These are phyloP conservation scores for Combretum micranthum DNA, from an alignment of 345 rosid species.

Conservation along the genomic window DNA sequence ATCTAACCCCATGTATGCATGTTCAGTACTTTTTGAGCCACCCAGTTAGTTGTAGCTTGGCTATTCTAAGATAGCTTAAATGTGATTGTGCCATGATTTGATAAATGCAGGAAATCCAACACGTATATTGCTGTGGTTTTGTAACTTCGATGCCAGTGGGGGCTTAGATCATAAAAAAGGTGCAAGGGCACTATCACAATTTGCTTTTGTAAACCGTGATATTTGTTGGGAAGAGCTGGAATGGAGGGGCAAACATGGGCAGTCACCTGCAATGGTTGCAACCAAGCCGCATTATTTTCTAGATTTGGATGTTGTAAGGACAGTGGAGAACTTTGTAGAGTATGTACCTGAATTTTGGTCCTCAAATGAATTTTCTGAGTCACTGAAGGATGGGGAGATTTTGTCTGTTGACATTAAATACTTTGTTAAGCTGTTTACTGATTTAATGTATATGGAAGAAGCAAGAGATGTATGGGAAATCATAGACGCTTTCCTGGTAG, in stretches of 20 bases:
- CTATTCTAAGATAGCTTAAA: not conserved
- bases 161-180: slow-evolving; percentile 71
- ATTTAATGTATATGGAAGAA: slow-evolving; percentile 66
- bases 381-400: slow-evolving; percentile 77
- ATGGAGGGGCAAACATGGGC: slow-evolving; percentile 96
- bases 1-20: too few species aligned
- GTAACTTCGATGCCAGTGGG: slow-evolving; percentile 47
- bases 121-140: slow-evolving; percentile 65
- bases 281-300: slow-evolving; percentile 95
- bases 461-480: slow-evolving; percentile 60
- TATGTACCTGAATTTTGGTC: slow-evolving; percentile 36
- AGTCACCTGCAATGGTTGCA: slow-evolving; percentile 91
- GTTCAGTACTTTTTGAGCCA: not conserved
- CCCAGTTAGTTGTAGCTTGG: not conserved
- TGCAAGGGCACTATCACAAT: slow-evolving; percentile 83
- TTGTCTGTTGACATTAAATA: slow-evolving; percentile 51
- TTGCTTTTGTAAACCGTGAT: slow-evolving; percentile 79
- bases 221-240: slow-evolving; percentile 96
- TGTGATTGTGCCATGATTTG: not conserved
- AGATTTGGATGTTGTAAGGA: slow-evolving; percentile 35
- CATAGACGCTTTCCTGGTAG: slow-evolving; percentile 55
- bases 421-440: slow-evolving; percentile 52
- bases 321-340: slow-evolving; percentile 47
- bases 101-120: slow-evolving; percentile 43
- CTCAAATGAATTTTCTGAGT: slow-evolving; percentile 68